Base-by-base conservation (phyloP, 2,329 filamentous ascomycete genomes). In the Rutstroemia sp. region DNA sequence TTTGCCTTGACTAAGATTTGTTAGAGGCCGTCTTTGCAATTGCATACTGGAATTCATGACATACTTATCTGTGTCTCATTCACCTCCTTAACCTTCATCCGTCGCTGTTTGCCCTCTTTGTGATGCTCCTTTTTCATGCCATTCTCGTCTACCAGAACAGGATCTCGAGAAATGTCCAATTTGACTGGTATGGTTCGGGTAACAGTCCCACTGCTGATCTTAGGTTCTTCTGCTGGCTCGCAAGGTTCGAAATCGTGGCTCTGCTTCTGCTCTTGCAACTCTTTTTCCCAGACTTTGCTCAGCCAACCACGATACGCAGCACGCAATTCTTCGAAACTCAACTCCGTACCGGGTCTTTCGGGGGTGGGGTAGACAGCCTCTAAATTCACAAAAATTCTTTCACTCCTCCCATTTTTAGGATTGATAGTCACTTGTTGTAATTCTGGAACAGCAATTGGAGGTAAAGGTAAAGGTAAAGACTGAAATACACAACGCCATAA, bases 61-160 rank as follows among this genome's bases (percentile, higher is more conserved):
- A 75, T 76, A 95, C 89, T 89, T 52, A 92, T 96, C 71, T 96
- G 91, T 2, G 92, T 95, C 72, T 95, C 91, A 65, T 92, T 92
- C 56, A 92, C 77, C 67, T 96, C 91, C 73, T 89, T 87, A 48
- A 87, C 74, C 72, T 95, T 92, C 73, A 92, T 84, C 68, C 86
- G 89, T 70, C 82, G 86, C 37, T 75, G 74, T 67, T 76, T 76
- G 61, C 73, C 76, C 67, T 78, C 72, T 60, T 71, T 72, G 39
- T 71, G 64, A 34, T 73, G 72, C 46, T 76, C 70, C 61, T 76
- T 75, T 16, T 76, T 75, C 16, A 76, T 68, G 0, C 71, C 76
- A 2, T 82, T 82, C 68, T 86, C 82, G 57, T 86, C 82, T 30
- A 82, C 72, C 46, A 70, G 65, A 12, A 71, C 60, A 17, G 71